Evolutionary conservation across 768 basidiomycete species (phyloP), one percentile per base, ranked within the genome.

Genomic region (Amanita rimosa): DNA sequence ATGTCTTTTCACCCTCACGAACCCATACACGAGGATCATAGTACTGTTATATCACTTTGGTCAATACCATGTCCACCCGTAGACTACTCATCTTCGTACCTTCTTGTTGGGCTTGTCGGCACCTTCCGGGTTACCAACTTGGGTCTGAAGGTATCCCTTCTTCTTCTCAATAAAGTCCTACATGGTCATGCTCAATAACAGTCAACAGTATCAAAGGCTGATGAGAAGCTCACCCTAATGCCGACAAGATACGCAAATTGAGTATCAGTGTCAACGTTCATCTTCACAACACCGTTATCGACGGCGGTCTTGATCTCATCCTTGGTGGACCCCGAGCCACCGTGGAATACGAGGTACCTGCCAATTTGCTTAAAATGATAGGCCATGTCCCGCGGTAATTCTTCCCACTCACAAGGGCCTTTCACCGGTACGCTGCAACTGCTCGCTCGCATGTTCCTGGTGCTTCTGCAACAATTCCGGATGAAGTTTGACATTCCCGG

Each of bases 21-120:
- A 99, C 92, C 95, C 95, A 99, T 52, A 94, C 84, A 73, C 95
- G 89, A 44, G 93, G 94, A 66, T 95, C 92, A 69, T 95, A 95
- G 74, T 66, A 85, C 85, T 86, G 54, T 13, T 13, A 52, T 34
- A 41, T 52, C 17, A 35, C 29, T 24, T 57, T 29, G 53, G 17
- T 36, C 37, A 39, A 19, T 49, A 31, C 11, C 11, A 33, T 16
- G 19, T 40, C 13, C 3, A 22, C 46, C 43, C 46, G 3, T 43
- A 38, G 37, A 10, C 1, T 7, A 22, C n/a, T n/a, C n/a, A n/a
- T 16, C 7, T 10, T 51, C 61, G 17, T 48, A 82, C 84, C 81
- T 98, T 99, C 87, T 99, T 99, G 83, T 99, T 98, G 50, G 95
- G 95, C 75, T 95, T 95, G 70, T 97, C 94, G 17, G 81, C 65